These are phyloP conservation scores for Capsicum pubescens DNA, from an alignment of 257 asterid genomes.

Conservation along the genomic window DNA sequence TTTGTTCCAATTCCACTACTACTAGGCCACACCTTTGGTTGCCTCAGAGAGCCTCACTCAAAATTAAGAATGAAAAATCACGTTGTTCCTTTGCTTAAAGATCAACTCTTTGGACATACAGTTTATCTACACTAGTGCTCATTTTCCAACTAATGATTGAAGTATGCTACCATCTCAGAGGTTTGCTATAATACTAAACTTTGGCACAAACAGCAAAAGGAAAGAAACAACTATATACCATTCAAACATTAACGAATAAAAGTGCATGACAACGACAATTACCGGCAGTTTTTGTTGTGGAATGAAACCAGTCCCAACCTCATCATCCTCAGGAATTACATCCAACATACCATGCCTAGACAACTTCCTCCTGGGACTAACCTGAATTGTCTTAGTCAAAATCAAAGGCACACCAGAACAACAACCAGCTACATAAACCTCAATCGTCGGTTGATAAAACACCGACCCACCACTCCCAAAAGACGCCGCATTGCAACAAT, in stretches of 20 bases:
- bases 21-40: background rate
- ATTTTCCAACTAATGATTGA: background rate
- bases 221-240: background rate
- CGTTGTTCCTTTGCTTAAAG: background rate
- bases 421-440: conserved; percentile 76
- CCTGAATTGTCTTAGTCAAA: conserved; percentile 56
- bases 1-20: too few species aligned
- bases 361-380: conserved; percentile 67
- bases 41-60: background rate
- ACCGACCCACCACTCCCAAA: conserved; percentile 51
- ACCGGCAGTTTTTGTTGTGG: conserved; percentile 68
- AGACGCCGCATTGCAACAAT: conserved; percentile 63
- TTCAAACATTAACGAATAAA: background rate
- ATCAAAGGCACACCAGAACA: conserved; percentile 70
- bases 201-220: background rate
- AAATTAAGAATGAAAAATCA: conserved; percentile 16
- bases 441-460: conserved; percentile 64
- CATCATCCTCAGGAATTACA: conserved; percentile 75
- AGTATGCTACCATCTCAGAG: background rate
- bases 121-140: background rate
- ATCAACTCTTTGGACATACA: background rate
- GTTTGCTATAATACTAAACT: background rate
- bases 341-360: conserved; percentile 62
- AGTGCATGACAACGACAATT: background rate
- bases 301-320: conserved; percentile 53